Conservation (phyloP, 2,329 filamentous ascomycete genomes). For the Furcasterigmium sp. region DNA sequence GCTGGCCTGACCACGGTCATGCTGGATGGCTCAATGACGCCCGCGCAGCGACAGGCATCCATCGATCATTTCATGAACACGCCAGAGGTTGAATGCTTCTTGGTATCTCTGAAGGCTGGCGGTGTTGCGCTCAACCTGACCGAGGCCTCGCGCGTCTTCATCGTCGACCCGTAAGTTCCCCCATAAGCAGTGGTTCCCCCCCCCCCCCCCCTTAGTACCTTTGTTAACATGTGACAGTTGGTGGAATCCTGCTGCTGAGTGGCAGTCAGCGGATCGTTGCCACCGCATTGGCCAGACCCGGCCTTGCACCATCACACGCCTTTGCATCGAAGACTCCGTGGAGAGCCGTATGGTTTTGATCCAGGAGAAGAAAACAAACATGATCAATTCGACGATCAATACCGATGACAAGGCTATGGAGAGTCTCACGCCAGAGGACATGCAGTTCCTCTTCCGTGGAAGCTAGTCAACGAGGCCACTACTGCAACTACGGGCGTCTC, state of each 20-base stretch:
- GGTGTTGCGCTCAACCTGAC: slow-evolving; percentile 94
- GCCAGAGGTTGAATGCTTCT: slow-evolving; percentile 87
- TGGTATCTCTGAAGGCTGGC: slow-evolving; percentile 93
- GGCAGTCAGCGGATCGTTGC: slow-evolving; percentile 91
- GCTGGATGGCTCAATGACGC: slow-evolving; percentile 96
- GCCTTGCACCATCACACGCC: slow-evolving; percentile 87
- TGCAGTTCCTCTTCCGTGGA: slow-evolving; percentile 94
- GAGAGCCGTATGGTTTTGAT: slow-evolving; percentile 93
- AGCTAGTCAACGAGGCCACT: slow-evolving; percentile 21
- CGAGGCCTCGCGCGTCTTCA: slow-evolving; percentile 91
- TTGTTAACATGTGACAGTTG: slow-evolving; percentile 39
- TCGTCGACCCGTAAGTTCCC: slow-evolving; percentile 79
- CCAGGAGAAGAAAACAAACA: slow-evolving; percentile 97
- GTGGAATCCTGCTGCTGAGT: slow-evolving; percentile 99
- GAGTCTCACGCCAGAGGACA: slow-evolving; percentile 81
- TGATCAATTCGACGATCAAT: slow-evolving; percentile 97
- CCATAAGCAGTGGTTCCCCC: neutral
- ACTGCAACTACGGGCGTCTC: too few species aligned
- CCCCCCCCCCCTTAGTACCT: too few species aligned
- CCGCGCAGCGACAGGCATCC: slow-evolving; percentile 83
- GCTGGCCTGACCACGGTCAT: slow-evolving; percentile 98
- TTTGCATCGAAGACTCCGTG: slow-evolving; percentile 95
- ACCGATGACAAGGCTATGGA: slow-evolving; percentile 88
- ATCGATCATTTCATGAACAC: slow-evolving; percentile 98
- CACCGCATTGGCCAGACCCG: slow-evolving; percentile 94